Evolutionary conservation across 2,329 filamentous ascomycete genomes (phyloP).

Genomic region (Trichoderma lentiforme): DNA sequence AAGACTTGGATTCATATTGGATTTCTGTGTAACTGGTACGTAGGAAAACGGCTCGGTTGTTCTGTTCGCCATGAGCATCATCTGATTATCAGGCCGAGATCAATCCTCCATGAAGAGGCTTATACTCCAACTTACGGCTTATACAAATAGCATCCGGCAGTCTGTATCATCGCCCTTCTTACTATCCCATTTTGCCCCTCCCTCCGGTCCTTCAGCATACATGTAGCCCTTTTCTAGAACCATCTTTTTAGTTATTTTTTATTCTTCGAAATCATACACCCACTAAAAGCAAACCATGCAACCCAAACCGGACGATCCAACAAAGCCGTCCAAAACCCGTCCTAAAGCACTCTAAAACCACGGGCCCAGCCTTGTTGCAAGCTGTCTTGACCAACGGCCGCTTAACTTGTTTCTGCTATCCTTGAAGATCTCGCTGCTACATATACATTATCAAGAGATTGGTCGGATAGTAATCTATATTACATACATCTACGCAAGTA

Average conservation of each 20-base stretch:
- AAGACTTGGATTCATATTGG: neutral
- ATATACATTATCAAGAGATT: too few species aligned
- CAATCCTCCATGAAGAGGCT: neutral
- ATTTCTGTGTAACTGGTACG: fast-evolving
- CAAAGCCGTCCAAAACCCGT: neutral
- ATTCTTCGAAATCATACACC: slow-evolving; percentile 2
- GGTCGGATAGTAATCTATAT: neutral
- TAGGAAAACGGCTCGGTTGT: neutral
- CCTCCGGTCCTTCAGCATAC: neutral
- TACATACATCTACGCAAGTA: neutral
- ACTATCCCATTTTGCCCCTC: neutral
- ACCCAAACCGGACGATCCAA: neutral
- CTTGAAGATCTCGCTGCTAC: neutral
- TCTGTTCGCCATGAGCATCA: neutral
- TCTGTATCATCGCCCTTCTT: neutral
- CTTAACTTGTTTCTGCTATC: neutral
- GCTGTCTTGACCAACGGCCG: neutral
- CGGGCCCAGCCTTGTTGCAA: neutral
- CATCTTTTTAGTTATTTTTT: neutral
- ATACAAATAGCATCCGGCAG: neutral
- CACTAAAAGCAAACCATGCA: neutral
- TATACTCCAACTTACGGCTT: neutral
- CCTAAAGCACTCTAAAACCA: neutral
- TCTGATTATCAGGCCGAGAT: neutral
- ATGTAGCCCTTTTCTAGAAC: neutral